phyloP scores from a whole-genome alignment of 805 yeast genomes.

The Suhomyces prunicola region DNA sequence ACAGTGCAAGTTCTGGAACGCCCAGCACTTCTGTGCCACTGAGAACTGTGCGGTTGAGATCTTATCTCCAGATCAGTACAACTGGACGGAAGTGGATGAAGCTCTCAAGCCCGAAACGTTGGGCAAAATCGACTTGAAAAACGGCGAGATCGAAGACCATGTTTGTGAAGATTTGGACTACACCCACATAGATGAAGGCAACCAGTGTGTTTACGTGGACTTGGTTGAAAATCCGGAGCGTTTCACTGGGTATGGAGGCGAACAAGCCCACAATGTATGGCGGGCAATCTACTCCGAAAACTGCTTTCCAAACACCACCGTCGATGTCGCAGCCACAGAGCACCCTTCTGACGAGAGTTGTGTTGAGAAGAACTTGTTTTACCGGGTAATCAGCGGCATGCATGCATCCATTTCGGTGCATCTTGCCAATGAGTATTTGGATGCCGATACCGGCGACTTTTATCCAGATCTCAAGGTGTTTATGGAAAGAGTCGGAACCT shows the following conservation, averaged over 20 bases:
- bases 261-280: slow-evolving; percentile 92
- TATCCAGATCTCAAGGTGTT: slow-evolving; percentile 79
- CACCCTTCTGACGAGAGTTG: slow-evolving; percentile 39
- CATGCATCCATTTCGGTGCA: slow-evolving; percentile 96
- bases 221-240: slow-evolving; percentile 89
- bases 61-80: slow-evolving; percentile 60
- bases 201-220: slow-evolving; percentile 79
- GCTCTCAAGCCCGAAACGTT: slow-evolving; percentile 71
- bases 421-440: slow-evolving; percentile 71
- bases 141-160: slow-evolving; percentile 8
- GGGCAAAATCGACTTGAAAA: slow-evolving; percentile 39
- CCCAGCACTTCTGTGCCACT: slow-evolving; percentile 79
- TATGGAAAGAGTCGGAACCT: slow-evolving; percentile 85
- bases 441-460: slow-evolving; percentile 68
- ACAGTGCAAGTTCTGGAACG: slow-evolving; percentile 85
- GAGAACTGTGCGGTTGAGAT: slow-evolving; percentile 88
- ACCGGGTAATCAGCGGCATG: slow-evolving; percentile 84
- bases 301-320: slow-evolving; percentile 57
- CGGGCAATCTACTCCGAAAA: slow-evolving; percentile 86
- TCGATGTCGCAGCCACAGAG: slow-evolving; percentile 25
- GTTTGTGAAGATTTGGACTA: slow-evolving; percentile 55
- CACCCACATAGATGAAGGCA: slow-evolving; percentile 63
- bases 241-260: slow-evolving; percentile 94
- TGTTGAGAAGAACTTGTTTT: slow-evolving; percentile 84
- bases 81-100: slow-evolving; percentile 56